Evolutionary conservation across 306 rosid genomes (phyloP), one percentile per base, ranked within the genome.

Genomic region (Vigna angularis): DNA sequence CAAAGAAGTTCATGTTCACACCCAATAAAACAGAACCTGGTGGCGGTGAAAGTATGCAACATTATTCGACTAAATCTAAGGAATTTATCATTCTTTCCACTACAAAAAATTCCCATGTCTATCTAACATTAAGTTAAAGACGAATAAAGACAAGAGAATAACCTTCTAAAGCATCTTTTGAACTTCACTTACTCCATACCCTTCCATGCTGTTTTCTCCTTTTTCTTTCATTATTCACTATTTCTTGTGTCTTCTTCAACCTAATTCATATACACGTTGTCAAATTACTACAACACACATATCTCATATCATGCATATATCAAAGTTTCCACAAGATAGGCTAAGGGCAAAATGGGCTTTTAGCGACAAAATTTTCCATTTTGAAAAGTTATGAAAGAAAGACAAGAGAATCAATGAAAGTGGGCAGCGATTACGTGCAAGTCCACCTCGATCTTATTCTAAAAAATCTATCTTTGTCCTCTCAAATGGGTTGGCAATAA

Each of bases 381-480:
- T 6, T 49, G 40, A 52, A 80, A 77, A 79, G 76, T 30, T 47
- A 61, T 38, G 65, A 22, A 82, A 82, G 77, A 74, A 81, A 73
- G 76, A 67, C 81, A 74, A 30, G 51, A 75, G 77, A 65, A 75
- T 87, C 83, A 15, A 63, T 61, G 47, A 83, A 85, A 86, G 87
- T 58, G 59, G 70, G 77, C 44, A 65, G 6, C 55, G 49, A 62
- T 36, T 65, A 72, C 78, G 24, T 38, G 65, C 14, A 17, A 44
- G 72, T 73, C 30, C 38, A 30, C 30, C 57, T 0, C 38, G 66
- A 74, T 75, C 34, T 71, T 73, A 65, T 64, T 75, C 52, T 49
- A 76, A 81, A 30, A 87, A 79, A 90, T 69, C 79, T 36, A 77
- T 79, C 86, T 85, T 84, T 88, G 91, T 90, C 90, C 51, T 78